Evolutionary conservation across 805 yeast species (phyloP).

Genomic region (Wickerhamomyces tratensis): DNA sequence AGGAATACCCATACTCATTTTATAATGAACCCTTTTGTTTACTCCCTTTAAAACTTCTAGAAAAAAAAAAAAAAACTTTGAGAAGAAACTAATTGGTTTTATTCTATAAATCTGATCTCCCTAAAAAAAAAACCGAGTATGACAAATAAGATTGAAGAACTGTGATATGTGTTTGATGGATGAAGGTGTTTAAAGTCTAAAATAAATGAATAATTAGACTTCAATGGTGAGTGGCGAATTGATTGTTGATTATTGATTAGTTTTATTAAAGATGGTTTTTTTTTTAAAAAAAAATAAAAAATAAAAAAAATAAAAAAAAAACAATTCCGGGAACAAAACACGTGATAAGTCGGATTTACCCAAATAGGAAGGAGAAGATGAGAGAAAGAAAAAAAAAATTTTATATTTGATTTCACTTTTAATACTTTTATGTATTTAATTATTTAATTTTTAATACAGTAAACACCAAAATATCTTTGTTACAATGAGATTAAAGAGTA

Average conservation of each 20-base stretch:
- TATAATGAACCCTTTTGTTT: no score
- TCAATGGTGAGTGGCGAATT: no score
- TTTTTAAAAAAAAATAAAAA: no score
- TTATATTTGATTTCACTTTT: background rate
- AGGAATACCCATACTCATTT: slow-evolving; percentile 3
- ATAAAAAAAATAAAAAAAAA: background rate
- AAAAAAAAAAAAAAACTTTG: no score
- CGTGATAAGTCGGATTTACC: slow-evolving; percentile 1
- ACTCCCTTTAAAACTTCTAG: no score
- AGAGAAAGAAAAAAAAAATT: slow-evolving; percentile 3
- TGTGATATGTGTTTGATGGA: no score
- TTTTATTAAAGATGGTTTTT: no score
- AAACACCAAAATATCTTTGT: background rate
- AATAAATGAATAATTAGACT: slow-evolving; percentile 3
- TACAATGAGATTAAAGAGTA: slow-evolving; percentile 17
- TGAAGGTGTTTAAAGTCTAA: background rate
- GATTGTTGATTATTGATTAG: no score
- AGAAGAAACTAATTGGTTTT: no score
- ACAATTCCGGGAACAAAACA: background rate
- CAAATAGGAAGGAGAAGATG: slow-evolving; percentile 1
- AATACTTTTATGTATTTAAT: background rate
- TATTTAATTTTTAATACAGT: background rate
- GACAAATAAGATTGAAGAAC: no score
- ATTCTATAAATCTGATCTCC: no score
- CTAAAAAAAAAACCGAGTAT: no score